phyloP scores from a whole-genome alignment of 352 stramenopile species.

The Phytophthora hibernalis region DNA sequence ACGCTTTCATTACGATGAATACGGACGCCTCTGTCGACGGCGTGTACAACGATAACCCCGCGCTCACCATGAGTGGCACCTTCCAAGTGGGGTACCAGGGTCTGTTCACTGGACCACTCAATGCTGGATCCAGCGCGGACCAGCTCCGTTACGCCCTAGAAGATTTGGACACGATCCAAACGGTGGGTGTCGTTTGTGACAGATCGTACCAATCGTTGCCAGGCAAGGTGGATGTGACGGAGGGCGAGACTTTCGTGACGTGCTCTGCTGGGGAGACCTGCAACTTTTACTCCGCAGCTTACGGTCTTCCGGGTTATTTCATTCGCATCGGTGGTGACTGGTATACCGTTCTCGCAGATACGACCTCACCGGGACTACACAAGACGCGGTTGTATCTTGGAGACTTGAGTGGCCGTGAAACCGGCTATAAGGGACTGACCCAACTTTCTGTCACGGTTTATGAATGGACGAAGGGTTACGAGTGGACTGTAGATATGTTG shows the following conservation, averaged over 20 bases:
- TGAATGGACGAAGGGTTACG: constrained; percentile 79
- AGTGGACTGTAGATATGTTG: constrained; percentile 70
- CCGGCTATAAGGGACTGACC: constrained; percentile 56
- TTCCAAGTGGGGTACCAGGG: constrained; percentile 79
- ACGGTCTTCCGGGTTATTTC: constrained; percentile 65
- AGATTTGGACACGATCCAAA: constrained; percentile 62
- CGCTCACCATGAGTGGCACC: constrained; percentile 75
- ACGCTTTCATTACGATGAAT: constrained; percentile 25
- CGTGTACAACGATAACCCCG: constrained; percentile 55
- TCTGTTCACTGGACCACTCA: constrained; percentile 66
- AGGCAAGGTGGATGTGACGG: constrained; percentile 61
- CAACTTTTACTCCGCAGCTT: constrained; percentile 54
- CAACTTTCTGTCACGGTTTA: constrained; percentile 53
- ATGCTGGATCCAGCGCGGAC: constrained; percentile 68
- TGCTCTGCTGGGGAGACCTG: constrained; percentile 58
- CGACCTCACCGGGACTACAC: constrained; percentile 48
- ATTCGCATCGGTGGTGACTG: constrained; percentile 70
- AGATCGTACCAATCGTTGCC: constrained; percentile 50
- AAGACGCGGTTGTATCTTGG: constrained; percentile 60
- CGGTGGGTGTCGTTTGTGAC: constrained; percentile 56
- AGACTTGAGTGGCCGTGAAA: constrained; percentile 64
- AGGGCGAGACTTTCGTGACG: constrained; percentile 68
- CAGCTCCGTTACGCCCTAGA: constrained; percentile 78
- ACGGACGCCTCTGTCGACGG: constrained; percentile 55
- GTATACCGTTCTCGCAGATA: constrained; percentile 71